Base-by-base conservation (phyloP, 441 rosid species). In the Adansonia madagascariensis region DNA sequence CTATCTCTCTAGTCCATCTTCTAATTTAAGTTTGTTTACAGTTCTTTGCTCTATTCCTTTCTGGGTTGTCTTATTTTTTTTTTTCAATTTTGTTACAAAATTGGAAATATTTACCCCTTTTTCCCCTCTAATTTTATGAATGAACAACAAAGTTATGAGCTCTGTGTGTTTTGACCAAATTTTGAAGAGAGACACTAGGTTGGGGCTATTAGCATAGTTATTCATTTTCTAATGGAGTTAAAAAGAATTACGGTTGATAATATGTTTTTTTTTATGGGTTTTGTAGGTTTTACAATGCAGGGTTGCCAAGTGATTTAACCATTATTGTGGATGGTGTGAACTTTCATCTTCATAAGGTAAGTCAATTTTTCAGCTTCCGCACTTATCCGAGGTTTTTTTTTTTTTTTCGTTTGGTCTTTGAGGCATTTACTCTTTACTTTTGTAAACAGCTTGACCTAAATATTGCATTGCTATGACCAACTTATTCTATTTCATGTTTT, bases 301-400 rank as follows among this genome's bases (percentile, higher is more conserved):
- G 92, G 66, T 83, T 96, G 84, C 81, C 94, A 43, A 90, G 92
- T 86, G 99, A 96, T 84, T 81, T 92, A 69, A 89, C 84, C 67
- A 82, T 94, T 56, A 66, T 79, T 17, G 90, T 94, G 76, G 91
- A 90, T 76, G 87, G 82, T 75, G 78, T 89, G 44, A 92, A 82
- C 71, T 94, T 96, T 77, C 94, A 94, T 82, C 98, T 96, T 84
- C 99, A 96, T 76, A 96, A 89, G 99, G 99, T 91, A 75, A 67
- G 78, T 53, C 41, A 63, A 57, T 41, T 67, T 66, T 63, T 31
- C 71, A 63, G 17, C 63, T 50, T 75, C 39, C 60, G 12, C 27
- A 8, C 31, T 47, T 41, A 31, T 47, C 15, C 5, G 71, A 47
- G 68, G 24, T 35, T 35, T 35, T 35, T 35, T 0, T 3, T 18